Base-by-base conservation (phyloP, 495 filamentous ascomycete species). In the Lindgomyces ingoldianus region DNA sequence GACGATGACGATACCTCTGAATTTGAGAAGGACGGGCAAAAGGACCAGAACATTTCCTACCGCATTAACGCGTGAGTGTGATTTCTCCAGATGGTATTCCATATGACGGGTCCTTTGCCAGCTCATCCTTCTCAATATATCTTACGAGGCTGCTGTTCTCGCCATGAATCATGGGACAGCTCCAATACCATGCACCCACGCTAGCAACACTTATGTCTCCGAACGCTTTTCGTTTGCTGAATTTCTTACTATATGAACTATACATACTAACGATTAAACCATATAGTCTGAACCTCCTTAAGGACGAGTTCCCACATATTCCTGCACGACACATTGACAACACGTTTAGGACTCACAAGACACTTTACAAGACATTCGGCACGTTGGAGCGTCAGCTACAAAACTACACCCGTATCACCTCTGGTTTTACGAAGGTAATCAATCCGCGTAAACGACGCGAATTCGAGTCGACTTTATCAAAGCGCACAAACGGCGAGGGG, bases 311-410 rank as follows among this genome's bases (percentile, higher is more conserved):
- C 69, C 68, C 72, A 6, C 42, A 75, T 10, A 74, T 81, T 46
- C 80, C 82, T 12, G 73, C 75, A 22, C 65, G 62, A 30, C 82
- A 76, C 69, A 80, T 85, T 58, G 73, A 80, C 59, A 69, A 70
- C 14, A 74, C 73, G 14, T 70, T 84, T 14, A 57, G 56, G 9
- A 62, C 75, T n/a, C 62, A 78, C 33, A 65, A 67, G 30, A 74
- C 76, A 45, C 75, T 84, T 18, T 82, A 75, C 53, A 71, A 74
- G 18, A 65, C 81, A 10, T 82, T 79, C 63, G 49, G 74, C 39
- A 74, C 73, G 2, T 70, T 84, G n/a, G 75, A 77, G n/a, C 60
- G 74, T 51, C 75, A 76, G 25, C 65, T 79, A 21, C 65, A 73
- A 30, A 72, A 71, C 11, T 73, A 71, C 59, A 68, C 73, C 54